phyloP scores from a whole-genome alignment of 2,329 filamentous ascomycete species.

The Ceratocystis cubensis region DNA sequence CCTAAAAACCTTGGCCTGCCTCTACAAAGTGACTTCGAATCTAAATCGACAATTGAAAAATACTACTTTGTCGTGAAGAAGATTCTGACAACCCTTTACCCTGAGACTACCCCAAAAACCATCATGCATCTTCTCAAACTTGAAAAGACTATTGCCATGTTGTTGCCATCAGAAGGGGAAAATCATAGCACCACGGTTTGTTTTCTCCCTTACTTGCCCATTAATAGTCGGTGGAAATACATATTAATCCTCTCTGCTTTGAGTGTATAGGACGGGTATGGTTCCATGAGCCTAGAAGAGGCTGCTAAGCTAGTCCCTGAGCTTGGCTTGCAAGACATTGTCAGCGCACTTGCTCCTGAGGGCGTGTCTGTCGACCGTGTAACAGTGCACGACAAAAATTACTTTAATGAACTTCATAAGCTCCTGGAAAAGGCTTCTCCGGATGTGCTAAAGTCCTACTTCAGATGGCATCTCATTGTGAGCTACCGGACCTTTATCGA shows the following conservation, averaged over 20 bases:
- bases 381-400: constrained; percentile 47
- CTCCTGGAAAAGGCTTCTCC: constrained; percentile 42
- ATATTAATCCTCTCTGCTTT: no score
- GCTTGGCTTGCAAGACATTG: constrained; percentile 40
- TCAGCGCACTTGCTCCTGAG: constrained; percentile 34
- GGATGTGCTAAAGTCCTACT: constrained; percentile 47
- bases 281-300: constrained; percentile 41
- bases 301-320: constrained; percentile 43
- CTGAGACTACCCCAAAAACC: constrained; percentile 30
- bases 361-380: constrained; percentile 33
- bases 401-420: constrained; percentile 44
- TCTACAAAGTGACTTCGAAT: constrained; percentile 48
- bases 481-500: constrained; percentile 42
- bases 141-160: constrained; percentile 48
- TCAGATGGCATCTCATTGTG: constrained; percentile 51
- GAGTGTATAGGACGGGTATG: no score
- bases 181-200: no score
- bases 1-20: constrained; percentile 45
- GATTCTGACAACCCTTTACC: constrained; percentile 27
- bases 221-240: no score
- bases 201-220: no score
- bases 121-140: constrained; percentile 39
- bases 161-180: constrained; percentile 32
- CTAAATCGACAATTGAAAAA: constrained; percentile 38
- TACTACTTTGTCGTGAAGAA: constrained; percentile 32